Evolutionary conservation across 2,329 filamentous ascomycete species (phyloP), one percentile per base, ranked within the genome.

Genomic region (Aspergillus sp.): DNA sequence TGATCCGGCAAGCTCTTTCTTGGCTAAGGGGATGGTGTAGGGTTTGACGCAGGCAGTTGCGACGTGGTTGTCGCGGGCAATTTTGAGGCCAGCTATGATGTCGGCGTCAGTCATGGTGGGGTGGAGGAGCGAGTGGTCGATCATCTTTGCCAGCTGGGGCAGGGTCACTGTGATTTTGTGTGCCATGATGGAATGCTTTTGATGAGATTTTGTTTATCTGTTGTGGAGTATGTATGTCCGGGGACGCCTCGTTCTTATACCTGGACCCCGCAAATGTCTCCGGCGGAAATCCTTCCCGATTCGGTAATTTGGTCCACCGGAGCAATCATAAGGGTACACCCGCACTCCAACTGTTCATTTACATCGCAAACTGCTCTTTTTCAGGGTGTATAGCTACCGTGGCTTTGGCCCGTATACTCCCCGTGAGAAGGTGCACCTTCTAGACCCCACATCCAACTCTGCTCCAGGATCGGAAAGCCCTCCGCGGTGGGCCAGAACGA

Each of bases 111-210:
- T 86, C 78, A 88, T 81, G 55, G 84, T 86, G 4, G 86, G 86
- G 66, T 87, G 84, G 0, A 88, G 78, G 15, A 88, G 80, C 11
- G 84, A 86, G 71, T 87, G 85, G 64, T 88, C 85, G 64, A 88
- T 87, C 73, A 70, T 70, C 71, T 66, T 75, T 64, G 65, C 55
- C 8, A 71, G 58, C 39, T 72, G 68, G 11, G 70, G 66, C 5
- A 77, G 67, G 11, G 76, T 75, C 53, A 74, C 68, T 15, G 69
- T 71, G 30, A 75, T 71, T 7, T 64, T 67, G 27, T 66, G 64
- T 5, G 51, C 7, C 51, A 54, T 54, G 50, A 25, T n/a, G 19
- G 19, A 5, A 13, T 36, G 2, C 2, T 36, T 36, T 36, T 5
- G 5, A 13, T 36, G 11, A 5, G 32, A 13, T 36, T 11, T 11